phyloP scores from a whole-genome alignment of 2,329 filamentous ascomycete species.

The Ascochyta rabiei region DNA sequence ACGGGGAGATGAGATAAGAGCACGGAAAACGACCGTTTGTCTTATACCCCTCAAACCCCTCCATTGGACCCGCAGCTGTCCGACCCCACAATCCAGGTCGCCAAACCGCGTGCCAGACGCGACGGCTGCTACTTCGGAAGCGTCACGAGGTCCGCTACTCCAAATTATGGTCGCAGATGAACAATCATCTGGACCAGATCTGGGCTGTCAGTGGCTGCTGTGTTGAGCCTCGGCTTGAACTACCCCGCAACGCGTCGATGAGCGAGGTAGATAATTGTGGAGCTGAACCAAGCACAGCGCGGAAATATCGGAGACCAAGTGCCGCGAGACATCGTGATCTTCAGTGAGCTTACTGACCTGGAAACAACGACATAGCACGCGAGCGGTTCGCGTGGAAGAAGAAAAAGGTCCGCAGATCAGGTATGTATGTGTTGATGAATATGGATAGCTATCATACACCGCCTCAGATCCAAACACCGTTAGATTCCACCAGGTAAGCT shows the following conservation, averaged over 20 bases:
- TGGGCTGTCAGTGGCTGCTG: neutral
- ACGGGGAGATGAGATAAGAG: neutral
- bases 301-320: neutral
- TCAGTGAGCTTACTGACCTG: neutral
- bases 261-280: neutral
- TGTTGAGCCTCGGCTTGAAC: neutral
- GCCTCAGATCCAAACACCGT: slow-evolving; percentile 7
- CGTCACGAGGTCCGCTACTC: slow-evolving; percentile 1
- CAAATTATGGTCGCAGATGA: neutral
- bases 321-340: neutral
- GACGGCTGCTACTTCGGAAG: neutral
- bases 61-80: neutral
- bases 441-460: slow-evolving; percentile 11
- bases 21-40: neutral
- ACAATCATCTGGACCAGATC: too few species aligned
- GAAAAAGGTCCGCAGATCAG: neutral
- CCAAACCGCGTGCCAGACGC: neutral
- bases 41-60: slow-evolving; percentile 4
- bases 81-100: neutral
- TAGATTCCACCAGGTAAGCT: slow-evolving; percentile 1
- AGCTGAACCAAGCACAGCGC: neutral
- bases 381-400: neutral
- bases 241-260: slow-evolving; percentile 16
- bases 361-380: neutral
- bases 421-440: slow-evolving; percentile 2